Conservation (phyloP, 2,329 filamentous ascomycete species). For the Albophoma yamanashiensis region DNA sequence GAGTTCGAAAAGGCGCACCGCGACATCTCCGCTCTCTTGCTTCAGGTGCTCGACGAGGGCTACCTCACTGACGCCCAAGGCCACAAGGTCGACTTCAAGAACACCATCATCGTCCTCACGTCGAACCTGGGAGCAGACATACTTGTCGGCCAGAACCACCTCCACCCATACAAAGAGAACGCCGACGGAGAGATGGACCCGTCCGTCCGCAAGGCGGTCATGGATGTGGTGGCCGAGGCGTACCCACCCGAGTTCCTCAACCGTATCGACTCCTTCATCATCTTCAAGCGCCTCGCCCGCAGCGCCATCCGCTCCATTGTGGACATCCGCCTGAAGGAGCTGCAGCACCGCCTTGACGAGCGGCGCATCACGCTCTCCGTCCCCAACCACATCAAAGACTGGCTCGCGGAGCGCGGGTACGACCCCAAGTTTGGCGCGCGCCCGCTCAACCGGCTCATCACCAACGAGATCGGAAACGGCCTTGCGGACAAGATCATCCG, state of each 20-base stretch:
- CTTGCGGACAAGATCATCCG: constrained; percentile 88
- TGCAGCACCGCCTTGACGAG: constrained; percentile 75
- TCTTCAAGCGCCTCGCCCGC: constrained; percentile 79
- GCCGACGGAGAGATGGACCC: constrained; percentile 59
- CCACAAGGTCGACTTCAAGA: constrained; percentile 92
- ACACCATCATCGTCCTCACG: constrained; percentile 92
- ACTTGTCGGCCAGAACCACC: constrained; percentile 63
- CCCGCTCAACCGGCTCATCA: constrained; percentile 82
- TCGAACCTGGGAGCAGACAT: constrained; percentile 92
- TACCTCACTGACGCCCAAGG: constrained; percentile 93
- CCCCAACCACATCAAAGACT: constrained; percentile 61
- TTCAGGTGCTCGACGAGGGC: constrained; percentile 93
- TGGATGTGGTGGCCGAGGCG: constrained; percentile 68
- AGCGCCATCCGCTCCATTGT: constrained; percentile 82
- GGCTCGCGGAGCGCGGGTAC: constrained; percentile 84
- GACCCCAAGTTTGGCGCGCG: constrained; percentile 86
- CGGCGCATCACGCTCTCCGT: constrained; percentile 71
- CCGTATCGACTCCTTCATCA: constrained; percentile 90
- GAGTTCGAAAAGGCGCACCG: constrained; percentile 97
- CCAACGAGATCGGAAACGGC: constrained; percentile 78
- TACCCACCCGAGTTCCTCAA: constrained; percentile 95
- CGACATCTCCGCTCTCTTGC: constrained; percentile 81
- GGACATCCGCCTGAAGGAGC: constrained; percentile 77
- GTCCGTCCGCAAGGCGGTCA: constrained; percentile 66
- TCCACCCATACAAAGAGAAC: constrained; percentile 53